Evolutionary conservation across 306 rosid species (phyloP).

Genomic region (Lablab purpureus): DNA sequence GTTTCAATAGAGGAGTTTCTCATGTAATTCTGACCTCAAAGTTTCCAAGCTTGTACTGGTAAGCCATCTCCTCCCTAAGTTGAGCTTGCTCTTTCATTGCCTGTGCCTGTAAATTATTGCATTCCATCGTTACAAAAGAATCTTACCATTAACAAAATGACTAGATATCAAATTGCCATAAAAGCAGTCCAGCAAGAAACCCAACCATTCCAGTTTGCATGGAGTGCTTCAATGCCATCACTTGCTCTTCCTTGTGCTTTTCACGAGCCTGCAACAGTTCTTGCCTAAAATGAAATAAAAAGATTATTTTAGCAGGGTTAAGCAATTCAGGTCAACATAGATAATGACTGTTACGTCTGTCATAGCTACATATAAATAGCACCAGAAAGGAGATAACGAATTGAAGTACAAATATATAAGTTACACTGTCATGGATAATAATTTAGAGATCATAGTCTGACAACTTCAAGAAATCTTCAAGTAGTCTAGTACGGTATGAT

Average conservation of each 20-base stretch:
- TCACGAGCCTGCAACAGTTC: constrained; percentile 81
- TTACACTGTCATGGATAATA: background rate
- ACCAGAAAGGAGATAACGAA: constrained; percentile 17
- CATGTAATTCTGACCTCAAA: constrained; percentile 66
- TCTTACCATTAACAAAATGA: constrained; percentile 2
- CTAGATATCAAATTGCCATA: constrained; percentile 1
- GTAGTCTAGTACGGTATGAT: background rate
- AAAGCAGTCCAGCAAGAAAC: constrained; percentile 35
- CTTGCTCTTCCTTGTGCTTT: constrained; percentile 89
- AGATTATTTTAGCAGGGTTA: background rate
- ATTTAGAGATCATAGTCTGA: constrained; percentile 25
- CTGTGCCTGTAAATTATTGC: constrained; percentile 76
- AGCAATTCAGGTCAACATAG: constrained; percentile 27
- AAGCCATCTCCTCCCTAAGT: constrained; percentile 99
- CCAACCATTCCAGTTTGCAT: constrained; percentile 98
- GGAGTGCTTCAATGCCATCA: constrained; percentile 69
- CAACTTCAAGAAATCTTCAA: constrained; percentile 11
- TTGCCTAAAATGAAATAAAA: constrained; percentile 60
- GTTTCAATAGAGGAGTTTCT: constrained; percentile 24
- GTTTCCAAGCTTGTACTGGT: constrained; percentile 93
- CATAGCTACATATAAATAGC: constrained; percentile 13
- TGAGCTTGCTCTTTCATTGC: constrained; percentile 99
- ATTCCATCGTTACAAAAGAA: constrained; percentile 14
- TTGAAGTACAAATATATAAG: constrained; percentile 9
- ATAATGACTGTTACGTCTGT: background rate